Evolutionary conservation across 73 alveolate genomes (phyloP).

Genomic region (Paramecium sonneborni): DNA sequence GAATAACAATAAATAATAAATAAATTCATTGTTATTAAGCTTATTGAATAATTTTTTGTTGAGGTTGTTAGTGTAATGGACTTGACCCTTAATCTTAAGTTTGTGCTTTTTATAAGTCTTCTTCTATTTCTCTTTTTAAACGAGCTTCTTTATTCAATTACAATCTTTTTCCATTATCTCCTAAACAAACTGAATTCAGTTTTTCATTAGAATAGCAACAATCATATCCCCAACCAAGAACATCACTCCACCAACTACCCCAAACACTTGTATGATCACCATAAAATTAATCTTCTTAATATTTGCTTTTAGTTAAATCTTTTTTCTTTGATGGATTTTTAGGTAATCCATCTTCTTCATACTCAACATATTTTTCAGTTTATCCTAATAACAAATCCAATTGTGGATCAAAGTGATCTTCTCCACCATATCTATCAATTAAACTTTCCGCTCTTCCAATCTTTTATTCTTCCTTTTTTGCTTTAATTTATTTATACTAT

Average conservation of each 20-base stretch:
- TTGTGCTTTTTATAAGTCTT: background rate
- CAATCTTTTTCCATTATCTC: slow-evolving; percentile 73
- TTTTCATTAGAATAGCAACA: slow-evolving; percentile 75
- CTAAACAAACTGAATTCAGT: slow-evolving; percentile 66
- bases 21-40: background rate
- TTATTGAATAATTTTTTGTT: background rate
- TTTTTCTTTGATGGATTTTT: background rate
- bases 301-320: slow-evolving; percentile 58
- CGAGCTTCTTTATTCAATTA: background rate
- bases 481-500: slow-evolving; percentile 66
- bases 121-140: slow-evolving; percentile 13
- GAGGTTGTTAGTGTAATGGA: background rate
- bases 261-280: slow-evolving; percentile 76
- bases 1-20: background rate
- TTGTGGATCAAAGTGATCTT: slow-evolving; percentile 65
- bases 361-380: slow-evolving; percentile 37
- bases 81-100: background rate
- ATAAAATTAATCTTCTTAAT: slow-evolving; percentile 59
- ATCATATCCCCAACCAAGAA: slow-evolving; percentile 82
- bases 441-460: slow-evolving; percentile 71
- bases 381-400: background rate
- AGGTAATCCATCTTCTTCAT: slow-evolving; percentile 23
- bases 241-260: slow-evolving; percentile 78
- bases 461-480: slow-evolving; percentile 70
- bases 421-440: slow-evolving; percentile 80